Evolutionary conservation across 805 yeast genomes (phyloP).

Genomic region (Tetrapisispora iriomotensis): DNA sequence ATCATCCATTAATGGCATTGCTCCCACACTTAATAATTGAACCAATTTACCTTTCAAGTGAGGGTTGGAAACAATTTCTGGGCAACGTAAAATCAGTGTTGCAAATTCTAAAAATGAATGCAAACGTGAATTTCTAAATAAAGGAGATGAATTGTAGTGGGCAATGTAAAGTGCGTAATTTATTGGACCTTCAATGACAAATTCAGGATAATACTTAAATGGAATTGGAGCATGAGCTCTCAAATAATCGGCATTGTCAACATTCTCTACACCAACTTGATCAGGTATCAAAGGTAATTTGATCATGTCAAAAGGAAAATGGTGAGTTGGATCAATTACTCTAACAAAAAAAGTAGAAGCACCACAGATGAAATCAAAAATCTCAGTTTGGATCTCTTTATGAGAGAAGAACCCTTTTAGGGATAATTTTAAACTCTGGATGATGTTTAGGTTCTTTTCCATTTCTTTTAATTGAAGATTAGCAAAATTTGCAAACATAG

Average conservation of each 20-base stretch:
- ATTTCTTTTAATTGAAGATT: conserved; percentile 41
- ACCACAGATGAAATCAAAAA: conserved; percentile 72
- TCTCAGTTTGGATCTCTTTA: conserved; percentile 47
- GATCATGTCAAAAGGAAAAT: conserved; percentile 45
- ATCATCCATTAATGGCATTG: conserved; percentile 45
- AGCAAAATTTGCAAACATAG: conserved; percentile 19
- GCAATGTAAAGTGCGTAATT: conserved; percentile 58
- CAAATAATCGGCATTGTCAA: conserved; percentile 66
- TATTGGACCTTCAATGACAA: conserved; percentile 69
- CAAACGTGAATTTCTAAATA: conserved; percentile 44
- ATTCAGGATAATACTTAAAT: conserved; percentile 81
- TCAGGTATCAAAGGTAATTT: conserved; percentile 51
- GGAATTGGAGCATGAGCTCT: conserved; percentile 60
- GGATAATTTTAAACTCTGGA: conserved; percentile 43
- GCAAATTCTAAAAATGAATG: conserved; percentile 57
- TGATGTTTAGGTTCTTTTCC: conserved; percentile 32
- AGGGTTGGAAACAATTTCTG: conserved; percentile 81
- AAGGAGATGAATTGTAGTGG: conserved; percentile 45
- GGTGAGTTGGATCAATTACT: conserved; percentile 62
- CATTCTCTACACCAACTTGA: conserved; percentile 51
- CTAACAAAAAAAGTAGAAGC: conserved; percentile 61
- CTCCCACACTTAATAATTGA: conserved; percentile 70
- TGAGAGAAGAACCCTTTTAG: conserved; percentile 54
- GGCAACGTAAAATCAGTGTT: conserved; percentile 69
- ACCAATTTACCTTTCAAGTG: conserved; percentile 81